A percentile compares a stretch with the other conserved stretches of the same genome.
Evolutionary conservation across 78 protist genomes (phyloP).

Genomic region (Speleostelium caveatum): DNA sequence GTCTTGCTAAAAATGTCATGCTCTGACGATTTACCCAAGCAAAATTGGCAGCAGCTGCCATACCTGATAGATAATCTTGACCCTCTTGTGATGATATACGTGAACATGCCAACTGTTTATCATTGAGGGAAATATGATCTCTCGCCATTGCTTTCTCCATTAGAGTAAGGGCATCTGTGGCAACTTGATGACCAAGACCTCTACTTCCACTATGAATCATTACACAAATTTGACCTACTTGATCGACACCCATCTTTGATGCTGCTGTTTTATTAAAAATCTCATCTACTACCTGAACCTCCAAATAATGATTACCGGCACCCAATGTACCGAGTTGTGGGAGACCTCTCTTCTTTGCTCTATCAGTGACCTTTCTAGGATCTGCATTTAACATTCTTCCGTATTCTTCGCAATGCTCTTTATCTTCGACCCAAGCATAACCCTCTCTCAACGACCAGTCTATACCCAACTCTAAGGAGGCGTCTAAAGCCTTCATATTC

Average conservation of each 20-base stretch:
- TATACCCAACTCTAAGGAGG: slow-evolving; percentile 91
- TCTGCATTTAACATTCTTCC: slow-evolving; percentile 96
- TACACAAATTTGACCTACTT: slow-evolving; percentile 86
- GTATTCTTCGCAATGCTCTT: slow-evolving; percentile 96
- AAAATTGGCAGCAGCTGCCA: slow-evolving; percentile 97
- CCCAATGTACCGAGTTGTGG: slow-evolving; percentile 96
- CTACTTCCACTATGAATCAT: slow-evolving; percentile 96
- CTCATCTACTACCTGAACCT: slow-evolving; percentile 95
- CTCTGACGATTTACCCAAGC: slow-evolving; percentile 95
- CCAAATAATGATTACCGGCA: slow-evolving; percentile 98
- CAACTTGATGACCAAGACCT: slow-evolving; percentile 98
- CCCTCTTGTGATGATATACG: slow-evolving; percentile 77
- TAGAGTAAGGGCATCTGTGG: slow-evolving; percentile 93
- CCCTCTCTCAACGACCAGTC: slow-evolving; percentile 96
- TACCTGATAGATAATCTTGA: slow-evolving; percentile 89
- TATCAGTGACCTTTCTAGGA: slow-evolving; percentile 81
- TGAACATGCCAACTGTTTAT: slow-evolving; percentile 84
- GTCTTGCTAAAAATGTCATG: slow-evolving; percentile 90
- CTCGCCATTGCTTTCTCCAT: slow-evolving; percentile 94
- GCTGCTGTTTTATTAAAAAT: slow-evolving; percentile 94
- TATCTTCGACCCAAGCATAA: slow-evolving; percentile 98
- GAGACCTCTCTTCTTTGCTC: slow-evolving; percentile 96
- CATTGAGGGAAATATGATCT: slow-evolving; percentile 90
- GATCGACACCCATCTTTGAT: slow-evolving; percentile 92
- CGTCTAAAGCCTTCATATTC: slow-evolving; percentile 59